Conservation (phyloP, 805 yeast genomes). For the Metschnikowia lunata region DNA sequence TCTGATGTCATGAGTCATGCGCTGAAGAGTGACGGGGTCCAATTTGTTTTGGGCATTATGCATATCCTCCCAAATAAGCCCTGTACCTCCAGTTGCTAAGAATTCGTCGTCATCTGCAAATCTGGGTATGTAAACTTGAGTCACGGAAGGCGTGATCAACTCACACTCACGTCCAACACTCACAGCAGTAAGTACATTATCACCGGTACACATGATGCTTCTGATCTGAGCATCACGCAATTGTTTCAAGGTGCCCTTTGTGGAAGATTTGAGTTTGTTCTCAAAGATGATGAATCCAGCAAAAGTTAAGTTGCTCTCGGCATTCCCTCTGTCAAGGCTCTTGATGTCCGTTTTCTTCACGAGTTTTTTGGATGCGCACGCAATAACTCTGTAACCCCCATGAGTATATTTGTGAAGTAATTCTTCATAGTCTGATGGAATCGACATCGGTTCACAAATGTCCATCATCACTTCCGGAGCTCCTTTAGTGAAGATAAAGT, state of each 20-base stretch:
- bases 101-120: slow-evolving; percentile 36
- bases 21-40: slow-evolving; percentile 60
- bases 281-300: slow-evolving; percentile 90
- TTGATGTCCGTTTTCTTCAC: slow-evolving; percentile 6
- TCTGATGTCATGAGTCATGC: slow-evolving; percentile 27
- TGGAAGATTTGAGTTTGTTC: slow-evolving; percentile 74
- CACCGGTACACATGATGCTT: slow-evolving; percentile 97
- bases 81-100: slow-evolving; percentile 26
- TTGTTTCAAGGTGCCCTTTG: slow-evolving; percentile 55
- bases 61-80: slow-evolving; percentile 65
- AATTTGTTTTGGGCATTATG: slow-evolving; percentile 51
- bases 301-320: slow-evolving; percentile 68
- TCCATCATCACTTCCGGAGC: slow-evolving; percentile 92
- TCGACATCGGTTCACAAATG: slow-evolving; percentile 63
- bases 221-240: slow-evolving; percentile 68
- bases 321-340: slow-evolving; percentile 51
- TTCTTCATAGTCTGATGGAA: slow-evolving; percentile 74
- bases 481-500: slow-evolving; percentile 68
- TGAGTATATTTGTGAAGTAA: slow-evolving; percentile 83
- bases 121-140: slow-evolving; percentile 50
- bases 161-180: slow-evolving; percentile 88
- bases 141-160: slow-evolving; percentile 44
- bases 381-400: slow-evolving; percentile 91
- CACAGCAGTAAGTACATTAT: slow-evolving; percentile 88
- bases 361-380: slow-evolving; percentile 71